Base-by-base conservation (phyloP, 495 filamentous ascomycete species). In the Cercophora samala region DNA sequence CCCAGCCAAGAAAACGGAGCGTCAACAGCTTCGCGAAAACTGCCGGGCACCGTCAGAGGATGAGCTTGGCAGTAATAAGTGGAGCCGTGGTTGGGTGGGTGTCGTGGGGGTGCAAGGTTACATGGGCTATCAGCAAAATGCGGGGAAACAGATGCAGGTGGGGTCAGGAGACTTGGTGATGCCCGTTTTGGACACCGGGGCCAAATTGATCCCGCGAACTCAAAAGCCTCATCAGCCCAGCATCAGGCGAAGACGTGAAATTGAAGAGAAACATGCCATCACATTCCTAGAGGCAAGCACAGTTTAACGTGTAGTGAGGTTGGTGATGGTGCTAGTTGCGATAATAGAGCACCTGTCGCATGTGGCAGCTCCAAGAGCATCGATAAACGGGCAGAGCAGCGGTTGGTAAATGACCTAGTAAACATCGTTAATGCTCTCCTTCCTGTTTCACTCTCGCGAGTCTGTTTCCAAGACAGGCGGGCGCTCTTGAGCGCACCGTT, bases 121-220 rank as follows among this genome's bases (percentile, higher is more conserved):
- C 37, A 46, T 46, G 37, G 37, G 37, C 26, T 46, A 46, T 46
- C 37, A 46, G 37, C 37, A 46, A 46, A 46, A 46, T 46, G 37
- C 37, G 37, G 37, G 37, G 37, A 46, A 46, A 21, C n/a, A 56
- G 54, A 56, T 6, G 22, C 54, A 25, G 24, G 58, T 60, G 58
- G 58, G 11, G 58, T 60, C 58, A 60, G 58, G 58, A 26, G 58
- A 60, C 58, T 26, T 60, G 58, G 23, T 56, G 6, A 56, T 21
- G 8, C 54, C 58, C 58, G 58, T 60, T 60, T 60, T 60, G 58
- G 58, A 60, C 26, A 60, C 58, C 58, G 58, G 26, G 24, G 15
- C 37, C 58, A 58, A 22, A 58, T 22, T 58, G 54, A 22, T 58
- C 5, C 18, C 54, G 5, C 54, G 21, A 22, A 11, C 19, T 22